These are phyloP conservation scores for Pseudocercospora fuligena DNA, from an alignment of 2,329 filamentous ascomycete species.

Conservation along the genomic window DNA sequence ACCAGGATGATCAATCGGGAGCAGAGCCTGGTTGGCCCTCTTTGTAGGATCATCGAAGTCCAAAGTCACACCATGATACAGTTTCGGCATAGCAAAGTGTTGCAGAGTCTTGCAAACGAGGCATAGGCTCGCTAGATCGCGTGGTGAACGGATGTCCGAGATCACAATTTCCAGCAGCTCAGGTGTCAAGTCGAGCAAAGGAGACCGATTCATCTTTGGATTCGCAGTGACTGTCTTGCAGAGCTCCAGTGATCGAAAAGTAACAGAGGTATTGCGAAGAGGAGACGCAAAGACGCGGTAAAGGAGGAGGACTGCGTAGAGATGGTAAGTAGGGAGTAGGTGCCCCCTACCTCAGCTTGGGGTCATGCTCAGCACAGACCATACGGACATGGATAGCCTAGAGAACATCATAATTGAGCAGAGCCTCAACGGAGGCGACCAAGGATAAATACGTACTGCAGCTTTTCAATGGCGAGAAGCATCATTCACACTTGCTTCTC, in stretches of 20 bases:
- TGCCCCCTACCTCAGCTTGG: too few relatives aligned
- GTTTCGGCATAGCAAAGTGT: neutral
- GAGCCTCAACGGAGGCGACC: neutral
- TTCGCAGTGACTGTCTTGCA: too few relatives aligned
- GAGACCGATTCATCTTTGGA: neutral
- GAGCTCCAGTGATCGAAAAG: too few relatives aligned
- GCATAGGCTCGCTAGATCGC: neutral
- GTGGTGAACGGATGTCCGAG: neutral
- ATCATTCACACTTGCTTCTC: conserved; percentile 36
- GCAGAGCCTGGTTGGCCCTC: too few relatives aligned
- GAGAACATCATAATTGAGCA: too few relatives aligned
- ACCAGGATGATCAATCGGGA: too few relatives aligned
- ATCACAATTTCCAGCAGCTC: neutral
- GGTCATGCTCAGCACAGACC: too few relatives aligned
- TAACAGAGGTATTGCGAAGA: too few relatives aligned
- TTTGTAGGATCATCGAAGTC: neutral
- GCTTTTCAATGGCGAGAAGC: neutral
- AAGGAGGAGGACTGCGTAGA: too few relatives aligned
- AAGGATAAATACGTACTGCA: neutral
- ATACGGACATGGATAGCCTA: too few relatives aligned
- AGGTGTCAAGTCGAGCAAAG: neutral
- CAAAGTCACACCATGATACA: neutral
- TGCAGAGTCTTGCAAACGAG: neutral
- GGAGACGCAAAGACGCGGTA: too few relatives aligned
- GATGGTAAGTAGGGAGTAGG: too few relatives aligned